Base-by-base conservation (phyloP, 352 stramenopile species). In the Globisporangium lucens region DNA sequence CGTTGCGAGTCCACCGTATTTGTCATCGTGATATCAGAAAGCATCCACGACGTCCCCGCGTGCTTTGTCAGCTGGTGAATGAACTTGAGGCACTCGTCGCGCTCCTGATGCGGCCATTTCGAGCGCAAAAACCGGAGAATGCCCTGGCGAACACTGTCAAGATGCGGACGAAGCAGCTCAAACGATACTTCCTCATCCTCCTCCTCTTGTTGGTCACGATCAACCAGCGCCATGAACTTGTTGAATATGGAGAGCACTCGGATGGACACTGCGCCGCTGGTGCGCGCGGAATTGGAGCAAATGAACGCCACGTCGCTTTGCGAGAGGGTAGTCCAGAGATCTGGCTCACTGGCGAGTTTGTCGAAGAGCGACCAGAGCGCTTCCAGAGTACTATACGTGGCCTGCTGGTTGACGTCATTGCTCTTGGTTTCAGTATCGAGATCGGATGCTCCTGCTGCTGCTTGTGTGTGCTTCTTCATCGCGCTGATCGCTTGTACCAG, bases 41-140 rank as follows among this genome's bases (percentile, higher is more conserved):
- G 65, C 73, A 91, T 86, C 87, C 85, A 92, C 6, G 70, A 66
- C 22, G 81, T 83, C 0, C 83, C 87, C 0, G 74, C 76, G 29
- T 89, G 79, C 52, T 76, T 75, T 75, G 91, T 87, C 5, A 94
- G 80, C 53, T 78, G 74, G 22, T 82, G 81, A 12, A 92, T 69
- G 24, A 93, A 63, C 20, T 71, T 69, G 35, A 93, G 70, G 30
- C 82, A 91, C 60, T 83, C 71, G 58, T 94, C 84, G 4, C 82
- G 84, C 61, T 93, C 83, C 36, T 91, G 87, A 51, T 86, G 72
- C 2, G 80, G 76, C 84, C 83, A 93, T 33, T 94, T 93, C 7
- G 75, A 62, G 22, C 83, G 84, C 55, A 94, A 36, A 64, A 93
- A 91, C 13, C 74, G 80, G 20, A 89, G 70, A 0, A 90, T 71